phyloP scores from a whole-genome alignment of 2,329 filamentous ascomycete species.

The Huntiella savannae region DNA sequence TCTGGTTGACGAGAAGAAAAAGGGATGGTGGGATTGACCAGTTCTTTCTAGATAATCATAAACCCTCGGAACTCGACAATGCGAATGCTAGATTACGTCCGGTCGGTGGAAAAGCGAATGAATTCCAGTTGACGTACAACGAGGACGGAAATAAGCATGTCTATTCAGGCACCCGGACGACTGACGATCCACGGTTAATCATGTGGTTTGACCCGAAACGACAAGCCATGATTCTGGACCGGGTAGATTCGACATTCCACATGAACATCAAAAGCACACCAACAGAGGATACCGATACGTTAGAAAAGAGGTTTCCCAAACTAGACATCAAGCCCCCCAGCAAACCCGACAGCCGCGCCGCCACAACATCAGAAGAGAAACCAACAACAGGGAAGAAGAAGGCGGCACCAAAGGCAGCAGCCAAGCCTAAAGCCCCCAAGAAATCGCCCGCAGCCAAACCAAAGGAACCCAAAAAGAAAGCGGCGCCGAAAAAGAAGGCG shows the following conservation, averaged over 20 bases:
- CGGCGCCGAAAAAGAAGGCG: constrained; percentile 20
- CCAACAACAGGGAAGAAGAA: constrained; percentile 5
- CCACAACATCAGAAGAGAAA: constrained; percentile 1
- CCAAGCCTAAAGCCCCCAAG: constrained; percentile 4
- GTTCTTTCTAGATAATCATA: constrained; percentile 37
- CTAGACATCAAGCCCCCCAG: constrained; percentile 24
- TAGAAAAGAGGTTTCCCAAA: constrained; percentile 49
- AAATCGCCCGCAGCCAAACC: constrained; percentile 16
- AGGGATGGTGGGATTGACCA: neutral
- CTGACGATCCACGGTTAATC: constrained; percentile 38
- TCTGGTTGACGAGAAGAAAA: neutral
- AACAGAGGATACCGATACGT: constrained; percentile 40
- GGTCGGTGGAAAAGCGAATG: constrained; percentile 27
- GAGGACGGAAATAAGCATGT: constrained; percentile 38
- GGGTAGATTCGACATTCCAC: constrained; percentile 61
- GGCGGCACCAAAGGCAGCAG: constrained; percentile 6
- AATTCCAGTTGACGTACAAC: constrained; percentile 36
- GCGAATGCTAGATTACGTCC: constrained; percentile 32
- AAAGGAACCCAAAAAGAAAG: constrained; percentile 17
- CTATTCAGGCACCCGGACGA: constrained; percentile 39
- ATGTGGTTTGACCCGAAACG: constrained; percentile 59
- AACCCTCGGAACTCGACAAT: constrained; percentile 32
- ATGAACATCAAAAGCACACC: constrained; percentile 67
- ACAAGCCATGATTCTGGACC: constrained; percentile 66
- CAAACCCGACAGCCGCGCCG: constrained; percentile 1